Percentiles rank a stretch among this genome's conserved stretches.
Conservation (phyloP, 768 basidiomycete genomes). For the Termitomyces titanicus region DNA sequence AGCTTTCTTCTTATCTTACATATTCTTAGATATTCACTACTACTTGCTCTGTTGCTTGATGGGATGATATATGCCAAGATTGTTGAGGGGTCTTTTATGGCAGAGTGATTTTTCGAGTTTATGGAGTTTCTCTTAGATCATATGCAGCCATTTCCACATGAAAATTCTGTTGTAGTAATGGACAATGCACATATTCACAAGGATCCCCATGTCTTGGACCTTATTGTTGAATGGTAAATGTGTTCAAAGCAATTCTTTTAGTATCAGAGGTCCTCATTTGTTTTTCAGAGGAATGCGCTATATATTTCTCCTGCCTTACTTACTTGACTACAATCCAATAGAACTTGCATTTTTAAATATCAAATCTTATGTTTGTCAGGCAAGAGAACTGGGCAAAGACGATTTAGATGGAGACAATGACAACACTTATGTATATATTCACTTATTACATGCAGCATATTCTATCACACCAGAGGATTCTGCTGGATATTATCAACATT, state of each 20-base stretch:
- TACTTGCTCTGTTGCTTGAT: slow-evolving; percentile 9
- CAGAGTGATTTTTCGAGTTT: neutral
- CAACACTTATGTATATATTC: neutral
- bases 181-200: slow-evolving; percentile 18
- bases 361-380: slow-evolving; percentile 18
- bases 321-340: slow-evolving; percentile 35
- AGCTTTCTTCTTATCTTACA: too few relatives aligned
- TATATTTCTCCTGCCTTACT: slow-evolving; percentile 32
- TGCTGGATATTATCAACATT: neutral
- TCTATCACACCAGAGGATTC: neutral
- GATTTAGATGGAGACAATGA: slow-evolving; percentile 3
- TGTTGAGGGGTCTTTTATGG: slow-evolving; percentile 8
- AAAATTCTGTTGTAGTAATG: slow-evolving; percentile 15
- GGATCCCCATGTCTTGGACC: slow-evolving; percentile 6
- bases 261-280: neutral
- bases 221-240: slow-evolving; percentile 9
- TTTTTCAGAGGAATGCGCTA: slow-evolving; percentile 17
- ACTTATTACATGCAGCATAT: neutral
- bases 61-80: slow-evolving; percentile 5
- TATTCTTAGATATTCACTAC: slow-evolving; percentile 9
- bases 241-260: neutral
- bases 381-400: slow-evolving; percentile 1
- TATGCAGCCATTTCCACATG: slow-evolving; percentile 11
- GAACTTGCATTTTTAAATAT: slow-evolving; percentile 26
- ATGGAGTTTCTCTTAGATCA: slow-evolving; percentile 7